Base-by-base conservation (phyloP, 1,284 basidiomycete genomes). In the Waitea zeae region DNA sequence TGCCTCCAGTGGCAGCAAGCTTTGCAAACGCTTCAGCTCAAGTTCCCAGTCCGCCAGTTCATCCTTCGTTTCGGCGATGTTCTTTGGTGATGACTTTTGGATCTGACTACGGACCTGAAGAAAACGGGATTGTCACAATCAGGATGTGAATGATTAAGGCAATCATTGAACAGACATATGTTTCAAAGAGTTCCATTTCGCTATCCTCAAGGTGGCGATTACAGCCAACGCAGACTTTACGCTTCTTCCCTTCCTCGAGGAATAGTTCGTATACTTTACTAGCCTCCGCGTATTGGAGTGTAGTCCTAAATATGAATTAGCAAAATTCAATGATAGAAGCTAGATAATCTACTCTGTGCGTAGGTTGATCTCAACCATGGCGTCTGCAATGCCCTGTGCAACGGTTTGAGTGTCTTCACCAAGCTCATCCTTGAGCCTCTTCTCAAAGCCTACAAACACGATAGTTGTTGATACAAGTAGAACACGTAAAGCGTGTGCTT, bases 191-290 rank as follows among this genome's bases (percentile, higher is more conserved):
- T 1, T 49, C 50, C 29, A 77, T 50, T 39, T 92, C 87, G 6
- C 59, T 52, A 20, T 67, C 62, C 13, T 68, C 58, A 47, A 96
- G 60, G 18, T 59, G 59, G 4, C 90, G 70, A 42, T 73, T 70
- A 50, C 92, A 96, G 3, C 76, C 74, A 14, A 70, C 59, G 46
- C 92, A 97, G 3, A 63, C 58, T 43, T 81, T 74, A 42, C 74
- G 67, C 20, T 61, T 55, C 48, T 70, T 70, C 13, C 77, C 83
- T 1, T 58, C 53, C 15, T 61, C 56, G 7, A 88, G 61, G 17
- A 92, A 53, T 1, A 57, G 55, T 36, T 79, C 59, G 46, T 78
- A 89, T 19, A 84, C 70, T 5, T 64, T 48, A 15, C 57, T 57
- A 14, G 60, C 55, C 66, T 70, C 17, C 55, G 46, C 5, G 44